These are phyloP conservation scores for Phallus indusiatus DNA, from an alignment of 768 basidiomycete species.

Conservation along the genomic window DNA sequence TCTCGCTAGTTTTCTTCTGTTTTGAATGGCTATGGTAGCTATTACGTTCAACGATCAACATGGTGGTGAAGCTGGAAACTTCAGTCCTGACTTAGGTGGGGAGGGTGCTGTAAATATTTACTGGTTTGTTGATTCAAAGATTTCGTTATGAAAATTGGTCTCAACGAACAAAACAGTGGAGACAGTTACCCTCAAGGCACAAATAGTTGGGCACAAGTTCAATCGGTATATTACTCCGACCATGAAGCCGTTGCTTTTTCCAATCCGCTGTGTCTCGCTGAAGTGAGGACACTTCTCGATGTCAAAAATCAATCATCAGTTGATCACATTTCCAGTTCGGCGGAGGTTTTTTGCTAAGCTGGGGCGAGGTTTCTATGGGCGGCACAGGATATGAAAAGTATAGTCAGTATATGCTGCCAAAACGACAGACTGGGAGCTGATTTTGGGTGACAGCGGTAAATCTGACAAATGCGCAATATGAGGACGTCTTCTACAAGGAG, in stretches of 20 bases:
- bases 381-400: slow-evolving; percentile 45
- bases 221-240: slow-evolving; percentile 37
- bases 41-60: slow-evolving; percentile 44
- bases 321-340: slow-evolving; percentile 29
- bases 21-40: slow-evolving; percentile 20
- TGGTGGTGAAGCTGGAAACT: slow-evolving; percentile 37
- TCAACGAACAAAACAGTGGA: slow-evolving; percentile 23
- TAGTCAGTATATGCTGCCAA: slow-evolving; percentile 23
- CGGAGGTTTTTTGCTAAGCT: slow-evolving; percentile 37
- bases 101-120: slow-evolving; percentile 39
- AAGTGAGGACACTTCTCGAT: slow-evolving; percentile 21
- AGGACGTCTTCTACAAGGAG: slow-evolving; percentile 45
- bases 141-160: not conserved
- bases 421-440: not conserved
- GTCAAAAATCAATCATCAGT: not conserved
- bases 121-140: slow-evolving; percentile 23
- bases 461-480: slow-evolving; percentile 34
- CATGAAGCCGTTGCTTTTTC: slow-evolving; percentile 34
- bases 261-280: slow-evolving; percentile 42
- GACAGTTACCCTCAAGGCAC: slow-evolving; percentile 44
- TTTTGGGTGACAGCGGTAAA: slow-evolving; percentile 22
- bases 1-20: not conserved
- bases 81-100: slow-evolving; percentile 38
- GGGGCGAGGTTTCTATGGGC: slow-evolving; percentile 30
- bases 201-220: slow-evolving; percentile 40